phyloP scores from a whole-genome alignment of 2,329 filamentous ascomycete species.

The Scorias spongiosa region DNA sequence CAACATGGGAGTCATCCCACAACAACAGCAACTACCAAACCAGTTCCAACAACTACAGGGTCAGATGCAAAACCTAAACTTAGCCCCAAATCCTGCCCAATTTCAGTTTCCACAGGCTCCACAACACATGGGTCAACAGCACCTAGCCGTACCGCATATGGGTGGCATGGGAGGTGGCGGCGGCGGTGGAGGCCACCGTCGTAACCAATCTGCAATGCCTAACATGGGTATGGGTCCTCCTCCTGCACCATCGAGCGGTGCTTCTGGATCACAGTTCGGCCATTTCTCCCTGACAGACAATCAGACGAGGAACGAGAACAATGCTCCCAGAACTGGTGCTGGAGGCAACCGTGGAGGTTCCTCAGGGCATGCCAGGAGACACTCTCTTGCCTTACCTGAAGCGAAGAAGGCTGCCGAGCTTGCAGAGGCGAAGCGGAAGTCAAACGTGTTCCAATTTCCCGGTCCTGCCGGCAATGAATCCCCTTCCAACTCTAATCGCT shows the following conservation, averaged over 20 bases:
- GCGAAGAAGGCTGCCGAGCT: constrained; percentile 95
- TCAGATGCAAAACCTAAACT: constrained; percentile 61
- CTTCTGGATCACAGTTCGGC: constrained; percentile 62
- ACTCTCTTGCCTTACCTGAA: constrained; percentile 86
- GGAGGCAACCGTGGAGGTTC: constrained; percentile 50
- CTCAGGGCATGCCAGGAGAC: constrained; percentile 61
- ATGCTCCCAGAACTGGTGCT: constrained; percentile 54
- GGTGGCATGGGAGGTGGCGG: constrained; percentile 52
- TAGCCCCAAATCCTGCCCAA: constrained; percentile 45
- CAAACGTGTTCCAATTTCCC: constrained; percentile 89
- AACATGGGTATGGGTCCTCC: constrained; percentile 76
- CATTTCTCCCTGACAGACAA: constrained; percentile 47
- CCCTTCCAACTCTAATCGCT: constrained; percentile 33
- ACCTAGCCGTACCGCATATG: constrained; percentile 56
- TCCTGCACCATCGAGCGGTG: constrained; percentile 67
- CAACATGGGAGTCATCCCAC: constrained; percentile 88
- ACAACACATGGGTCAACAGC: constrained; percentile 40
- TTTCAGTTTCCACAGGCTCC: constrained; percentile 81
- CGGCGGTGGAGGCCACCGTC: constrained; percentile 57
- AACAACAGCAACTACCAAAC: constrained; percentile 58
- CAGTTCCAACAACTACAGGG: constrained; percentile 67
- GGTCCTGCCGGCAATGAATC: constrained; percentile 47
- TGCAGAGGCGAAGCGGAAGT: constrained; percentile 90
- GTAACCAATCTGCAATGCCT: constrained; percentile 92
- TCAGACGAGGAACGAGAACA: constrained; percentile 44